phyloP scores from a whole-genome alignment of 2,329 filamentous ascomycete species.

The Colletotrichum neosansevieriae region DNA sequence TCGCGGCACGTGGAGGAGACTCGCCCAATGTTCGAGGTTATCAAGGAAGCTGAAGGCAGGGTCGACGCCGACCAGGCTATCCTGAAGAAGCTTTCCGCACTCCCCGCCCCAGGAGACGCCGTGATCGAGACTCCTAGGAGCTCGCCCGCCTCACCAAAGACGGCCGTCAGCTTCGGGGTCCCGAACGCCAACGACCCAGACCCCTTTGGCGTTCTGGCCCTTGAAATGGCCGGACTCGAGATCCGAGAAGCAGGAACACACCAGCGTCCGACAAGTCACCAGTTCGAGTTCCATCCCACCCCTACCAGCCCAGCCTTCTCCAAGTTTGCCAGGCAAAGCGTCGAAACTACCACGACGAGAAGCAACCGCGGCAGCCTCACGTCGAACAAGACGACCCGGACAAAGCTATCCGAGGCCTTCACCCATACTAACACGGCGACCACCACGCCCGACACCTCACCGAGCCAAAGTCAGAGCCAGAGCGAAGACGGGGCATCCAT shows the following conservation, averaged over 20 bases:
- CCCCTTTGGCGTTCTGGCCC: conserved; percentile 88
- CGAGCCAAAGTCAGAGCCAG: conserved; percentile 65
- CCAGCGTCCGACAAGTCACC: conserved; percentile 78
- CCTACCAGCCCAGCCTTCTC: conserved; percentile 79
- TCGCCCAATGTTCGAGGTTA: conserved; percentile 78
- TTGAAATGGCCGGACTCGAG: conserved; percentile 91
- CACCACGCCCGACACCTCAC: conserved; percentile 65
- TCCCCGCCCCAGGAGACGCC: conserved; percentile 83
- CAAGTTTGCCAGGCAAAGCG: conserved; percentile 73
- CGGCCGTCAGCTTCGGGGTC: conserved; percentile 75
- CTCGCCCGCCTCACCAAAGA: conserved; percentile 46
- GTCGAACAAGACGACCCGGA: conserved; percentile 76
- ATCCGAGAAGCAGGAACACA: conserved; percentile 90
- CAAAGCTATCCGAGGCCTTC: conserved; percentile 76
- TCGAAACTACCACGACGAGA: conserved; percentile 70
- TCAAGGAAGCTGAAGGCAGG: conserved; percentile 90
- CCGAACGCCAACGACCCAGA: conserved; percentile 87
- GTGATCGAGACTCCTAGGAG: conserved; percentile 61
- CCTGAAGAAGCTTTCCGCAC: conserved; percentile 71
- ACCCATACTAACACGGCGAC: conserved; percentile 71
- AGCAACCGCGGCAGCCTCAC: conserved; percentile 82
- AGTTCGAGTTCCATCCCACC: conserved; percentile 84
- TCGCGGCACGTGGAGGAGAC: conserved; percentile 66
- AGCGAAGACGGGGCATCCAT: conserved; percentile 64
- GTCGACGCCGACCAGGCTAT: conserved; percentile 77